These are phyloP conservation scores for Marsdenia floribunda DNA, from an alignment of 257 asterid species.

Conservation along the genomic window DNA sequence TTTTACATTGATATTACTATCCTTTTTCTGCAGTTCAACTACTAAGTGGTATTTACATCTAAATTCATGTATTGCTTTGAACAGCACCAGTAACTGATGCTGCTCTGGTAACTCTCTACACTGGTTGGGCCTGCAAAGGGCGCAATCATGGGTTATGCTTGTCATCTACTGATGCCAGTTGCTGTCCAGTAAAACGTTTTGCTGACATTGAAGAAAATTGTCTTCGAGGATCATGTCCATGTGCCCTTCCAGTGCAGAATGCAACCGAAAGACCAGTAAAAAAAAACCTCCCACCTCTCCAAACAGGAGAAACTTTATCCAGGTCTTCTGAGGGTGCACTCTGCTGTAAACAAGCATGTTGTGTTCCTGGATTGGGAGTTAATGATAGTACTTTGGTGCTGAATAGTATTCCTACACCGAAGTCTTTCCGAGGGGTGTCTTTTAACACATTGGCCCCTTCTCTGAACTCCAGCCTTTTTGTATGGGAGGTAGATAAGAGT, in stretches of 20 bases:
- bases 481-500: constrained; percentile 35
- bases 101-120: constrained; percentile 39
- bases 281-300: constrained; percentile 20
- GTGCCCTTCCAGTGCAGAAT: constrained; percentile 22
- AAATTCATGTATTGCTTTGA: constrained; percentile 19
- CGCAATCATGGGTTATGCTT: constrained; percentile 33
- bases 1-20: constrained; percentile 2
- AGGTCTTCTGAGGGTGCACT: constrained; percentile 19
- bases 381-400: constrained; percentile 28
- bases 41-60: constrained; percentile 11
- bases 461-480: constrained; percentile 45
- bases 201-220: constrained; percentile 28
- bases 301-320: constrained; percentile 7
- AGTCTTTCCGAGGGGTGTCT: constrained; percentile 33
- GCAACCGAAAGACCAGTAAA: constrained; percentile 31
- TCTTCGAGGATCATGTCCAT: constrained; percentile 28
- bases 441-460: constrained; percentile 42
- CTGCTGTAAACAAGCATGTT: constrained; percentile 33
- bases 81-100: constrained; percentile 39
- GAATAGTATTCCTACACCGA: constrained; percentile 27
- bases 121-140: constrained; percentile 55
- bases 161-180: constrained; percentile 33
- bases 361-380: constrained; percentile 50
- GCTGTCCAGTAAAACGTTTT: constrained; percentile 27
- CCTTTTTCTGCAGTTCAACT: background rate